Percentiles rank a stretch among this genome's conserved stretches.
Evolutionary conservation across 2,329 filamentous ascomycete species (phyloP).

Genomic region (Decorospora gaudefroyi): DNA sequence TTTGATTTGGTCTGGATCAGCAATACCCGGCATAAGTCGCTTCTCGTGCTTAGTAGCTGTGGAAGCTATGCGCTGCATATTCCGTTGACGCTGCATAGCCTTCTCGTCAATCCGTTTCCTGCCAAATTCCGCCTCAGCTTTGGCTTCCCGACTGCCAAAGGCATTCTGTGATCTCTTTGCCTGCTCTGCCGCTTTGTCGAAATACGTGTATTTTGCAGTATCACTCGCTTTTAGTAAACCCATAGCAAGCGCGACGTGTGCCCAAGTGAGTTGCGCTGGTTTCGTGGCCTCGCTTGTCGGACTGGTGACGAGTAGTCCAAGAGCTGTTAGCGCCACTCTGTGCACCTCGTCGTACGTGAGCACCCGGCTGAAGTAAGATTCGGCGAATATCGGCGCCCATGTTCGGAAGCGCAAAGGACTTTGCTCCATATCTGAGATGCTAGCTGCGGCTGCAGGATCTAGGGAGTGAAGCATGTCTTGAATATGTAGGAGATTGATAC

Average conservation of each 20-base stretch:
- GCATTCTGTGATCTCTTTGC: constrained; percentile 13
- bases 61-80: constrained; percentile 52
- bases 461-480: constrained; percentile 63
- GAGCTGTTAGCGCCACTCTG: constrained; percentile 59
- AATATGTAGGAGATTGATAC: constrained; percentile 68
- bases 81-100: constrained; percentile 53
- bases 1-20: constrained; percentile 78
- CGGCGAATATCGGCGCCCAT: constrained; percentile 32
- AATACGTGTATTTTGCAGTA: constrained; percentile 51
- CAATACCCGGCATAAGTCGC: constrained; percentile 77
- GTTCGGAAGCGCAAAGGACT: constrained; percentile 21
- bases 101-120: constrained; percentile 20
- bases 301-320: constrained; percentile 49
- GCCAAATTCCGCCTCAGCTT: constrained; percentile 4
- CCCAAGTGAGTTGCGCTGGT: constrained; percentile 41
- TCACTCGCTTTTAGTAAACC: constrained; percentile 54
- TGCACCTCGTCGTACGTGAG: constrained; percentile 66
- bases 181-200: constrained; percentile 19
- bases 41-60: constrained; percentile 74
- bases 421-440: constrained; percentile 32
- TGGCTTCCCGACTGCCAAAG: constrained; percentile 6
- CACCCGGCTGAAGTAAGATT: constrained; percentile 52
- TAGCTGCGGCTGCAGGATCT: constrained; percentile 40
- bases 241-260: constrained; percentile 51
- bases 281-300: constrained; percentile 7